Evolutionary conservation across 805 yeast species (phyloP).

Genomic region (Peterozyma xylosa): DNA sequence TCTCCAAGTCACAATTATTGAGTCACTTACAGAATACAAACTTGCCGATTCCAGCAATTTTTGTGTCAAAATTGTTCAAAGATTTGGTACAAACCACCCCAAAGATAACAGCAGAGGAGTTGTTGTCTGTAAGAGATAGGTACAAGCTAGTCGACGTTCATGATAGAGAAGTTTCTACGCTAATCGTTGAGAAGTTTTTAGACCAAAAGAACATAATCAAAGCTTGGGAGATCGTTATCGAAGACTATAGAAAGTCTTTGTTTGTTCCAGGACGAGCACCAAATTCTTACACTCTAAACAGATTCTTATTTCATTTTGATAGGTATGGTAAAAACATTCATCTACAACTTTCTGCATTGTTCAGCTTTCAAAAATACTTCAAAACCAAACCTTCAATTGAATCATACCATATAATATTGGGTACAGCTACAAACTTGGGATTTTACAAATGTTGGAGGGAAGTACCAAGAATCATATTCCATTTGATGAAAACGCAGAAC

Average conservation of each 20-base stretch:
- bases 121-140: constrained; percentile 4
- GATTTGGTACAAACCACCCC: constrained; percentile 13
- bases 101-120: constrained; percentile 9
- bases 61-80: neutral
- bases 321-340: constrained; percentile 25
- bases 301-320: constrained; percentile 22
- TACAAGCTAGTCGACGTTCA: constrained; percentile 15
- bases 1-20: constrained; percentile 22
- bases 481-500: constrained; percentile 6
- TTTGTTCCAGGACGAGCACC: constrained; percentile 2
- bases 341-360: constrained; percentile 22
- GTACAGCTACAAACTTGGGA: constrained; percentile 25
- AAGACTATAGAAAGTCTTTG: neutral
- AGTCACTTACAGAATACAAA: constrained; percentile 12
- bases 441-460: constrained; percentile 14
- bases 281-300: constrained; percentile 16
- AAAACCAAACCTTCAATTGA: constrained; percentile 21
- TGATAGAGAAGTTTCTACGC: neutral
- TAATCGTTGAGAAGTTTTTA: neutral
- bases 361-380: constrained; percentile 20
- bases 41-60: neutral
- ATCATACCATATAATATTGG: constrained; percentile 26
- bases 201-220: constrained; percentile 1
- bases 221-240: constrained; percentile 2
- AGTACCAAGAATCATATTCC: constrained; percentile 11